Conservation (phyloP, 2,329 filamentous ascomycete species). For the Paracamarosporium sp. region DNA sequence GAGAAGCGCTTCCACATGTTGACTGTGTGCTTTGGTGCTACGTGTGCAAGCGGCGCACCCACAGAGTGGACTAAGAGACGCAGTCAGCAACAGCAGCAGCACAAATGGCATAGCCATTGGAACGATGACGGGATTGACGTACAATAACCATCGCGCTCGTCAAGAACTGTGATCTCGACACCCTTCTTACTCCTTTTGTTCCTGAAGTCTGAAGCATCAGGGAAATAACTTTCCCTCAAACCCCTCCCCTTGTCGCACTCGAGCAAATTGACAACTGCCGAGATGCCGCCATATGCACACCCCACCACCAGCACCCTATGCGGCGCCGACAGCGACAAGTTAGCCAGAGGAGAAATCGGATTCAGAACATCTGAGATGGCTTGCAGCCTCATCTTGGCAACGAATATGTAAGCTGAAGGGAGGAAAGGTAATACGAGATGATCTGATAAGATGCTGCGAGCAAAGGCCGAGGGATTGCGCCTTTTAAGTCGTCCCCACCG, state of each 20-base stretch:
- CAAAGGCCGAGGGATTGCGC: conserved; percentile 11
- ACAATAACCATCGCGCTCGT: conserved; percentile 87
- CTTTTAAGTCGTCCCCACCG: conserved; percentile 25
- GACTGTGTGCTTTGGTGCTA: conserved; percentile 66
- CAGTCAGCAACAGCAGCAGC: conserved; percentile 16
- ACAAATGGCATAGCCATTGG: background rate
- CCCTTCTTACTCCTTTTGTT: conserved; percentile 55
- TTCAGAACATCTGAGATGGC: conserved; percentile 29
- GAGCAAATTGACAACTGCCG: conserved; percentile 70
- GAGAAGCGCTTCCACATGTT: conserved; percentile 75
- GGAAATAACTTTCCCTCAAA: conserved; percentile 53
- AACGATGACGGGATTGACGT: conserved; percentile 49
- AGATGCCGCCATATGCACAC: conserved; percentile 75
- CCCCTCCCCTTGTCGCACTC: conserved; percentile 66
- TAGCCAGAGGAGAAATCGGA: conserved; percentile 21
- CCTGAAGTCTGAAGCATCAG: conserved; percentile 41
- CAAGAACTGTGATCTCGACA: conserved; percentile 75
- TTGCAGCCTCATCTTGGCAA: conserved; percentile 37
- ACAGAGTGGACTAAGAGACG: conserved; percentile 71
- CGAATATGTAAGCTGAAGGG: conserved; percentile 11
- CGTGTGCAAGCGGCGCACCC: conserved; percentile 75
- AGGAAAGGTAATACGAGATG: conserved; percentile 25
- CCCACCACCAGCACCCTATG: conserved; percentile 68
- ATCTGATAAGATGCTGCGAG: conserved; percentile 45
- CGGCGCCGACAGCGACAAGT: conserved; percentile 37